A percentile compares a stretch with the other conserved stretches of the same genome.
Evolutionary conservation across 306 rosid species (phyloP).

Genomic region (Ceratonia siliqua): DNA sequence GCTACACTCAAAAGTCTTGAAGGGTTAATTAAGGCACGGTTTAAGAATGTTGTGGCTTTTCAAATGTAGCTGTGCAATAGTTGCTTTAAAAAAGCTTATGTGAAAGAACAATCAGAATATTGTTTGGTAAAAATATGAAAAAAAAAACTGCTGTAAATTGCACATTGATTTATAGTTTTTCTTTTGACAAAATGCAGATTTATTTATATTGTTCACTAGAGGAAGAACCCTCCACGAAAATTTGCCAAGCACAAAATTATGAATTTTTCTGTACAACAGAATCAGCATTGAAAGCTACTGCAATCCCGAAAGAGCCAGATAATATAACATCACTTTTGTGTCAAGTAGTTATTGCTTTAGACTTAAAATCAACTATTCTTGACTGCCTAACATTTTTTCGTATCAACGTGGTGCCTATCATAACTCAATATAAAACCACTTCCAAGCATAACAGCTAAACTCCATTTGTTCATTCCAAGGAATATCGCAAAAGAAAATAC

Average conservation of each 20-base stretch:
- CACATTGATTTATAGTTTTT: too few relatives aligned
- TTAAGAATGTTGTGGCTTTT: not conserved
- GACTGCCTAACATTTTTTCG: not conserved
- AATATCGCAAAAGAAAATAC: not conserved
- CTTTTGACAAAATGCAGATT: too few relatives aligned
- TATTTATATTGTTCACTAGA: too few relatives aligned
- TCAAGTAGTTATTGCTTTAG: not conserved
- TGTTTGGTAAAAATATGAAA: too few relatives aligned
- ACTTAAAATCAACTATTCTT: not conserved
- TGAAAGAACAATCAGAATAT: too few relatives aligned
- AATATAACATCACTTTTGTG: not conserved
- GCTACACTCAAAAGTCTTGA: not conserved
- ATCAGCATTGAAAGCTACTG: not conserved
- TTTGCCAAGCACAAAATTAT: too few relatives aligned
- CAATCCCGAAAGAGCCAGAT: not conserved
- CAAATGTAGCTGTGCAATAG: not conserved
- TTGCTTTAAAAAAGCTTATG: too few relatives aligned
- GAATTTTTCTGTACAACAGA: not conserved
- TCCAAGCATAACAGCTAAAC: not conserved
- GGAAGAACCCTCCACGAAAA: too few relatives aligned
- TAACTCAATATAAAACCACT: not conserved
- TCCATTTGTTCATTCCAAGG: not conserved
- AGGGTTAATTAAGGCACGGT: not conserved
- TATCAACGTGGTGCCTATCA: too few relatives aligned
- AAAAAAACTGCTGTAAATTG: too few relatives aligned